Evolutionary conservation across 768 basidiomycete species (phyloP).

Genomic region (Termitomyces sp.): DNA sequence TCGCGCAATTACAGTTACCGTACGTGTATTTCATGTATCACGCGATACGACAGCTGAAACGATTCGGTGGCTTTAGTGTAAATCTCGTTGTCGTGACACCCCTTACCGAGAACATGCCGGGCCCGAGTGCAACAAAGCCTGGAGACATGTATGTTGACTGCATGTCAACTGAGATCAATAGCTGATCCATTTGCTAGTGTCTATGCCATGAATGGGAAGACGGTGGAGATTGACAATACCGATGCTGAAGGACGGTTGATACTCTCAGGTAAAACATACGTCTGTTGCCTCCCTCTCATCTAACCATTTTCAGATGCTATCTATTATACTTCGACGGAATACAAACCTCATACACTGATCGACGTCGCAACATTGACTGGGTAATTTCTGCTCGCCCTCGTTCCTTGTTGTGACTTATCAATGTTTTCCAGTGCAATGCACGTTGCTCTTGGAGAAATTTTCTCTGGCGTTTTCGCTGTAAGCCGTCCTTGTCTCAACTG

Average conservation of each 20-base stretch:
- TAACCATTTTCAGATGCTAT: slow-evolving; percentile 56
- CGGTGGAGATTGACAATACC: slow-evolving; percentile 84
- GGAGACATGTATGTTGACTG: slow-evolving; percentile 66
- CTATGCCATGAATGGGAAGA: slow-evolving; percentile 87
- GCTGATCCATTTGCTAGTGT: slow-evolving; percentile 36
- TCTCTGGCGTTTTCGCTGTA: slow-evolving; percentile 77
- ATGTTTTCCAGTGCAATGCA: slow-evolving; percentile 52
- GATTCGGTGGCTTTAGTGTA: slow-evolving; percentile 39
- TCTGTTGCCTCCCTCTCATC: not conserved
- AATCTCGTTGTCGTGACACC: slow-evolving; percentile 74
- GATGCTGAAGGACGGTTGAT: slow-evolving; percentile 81
- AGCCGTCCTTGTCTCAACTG: slow-evolving; percentile 13
- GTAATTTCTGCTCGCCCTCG: slow-evolving; percentile 27
- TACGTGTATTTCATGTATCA: slow-evolving; percentile 31
- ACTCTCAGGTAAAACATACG: slow-evolving; percentile 50
- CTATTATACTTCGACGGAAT: slow-evolving; percentile 74
- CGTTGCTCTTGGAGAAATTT: slow-evolving; percentile 72
- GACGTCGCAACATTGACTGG: slow-evolving; percentile 88
- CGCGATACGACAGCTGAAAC: not conserved
- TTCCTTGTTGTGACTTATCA: not conserved
- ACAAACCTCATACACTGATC: slow-evolving; percentile 77
- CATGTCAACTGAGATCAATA: not conserved
- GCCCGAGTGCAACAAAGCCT: slow-evolving; percentile 69
- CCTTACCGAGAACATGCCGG: slow-evolving; percentile 85
- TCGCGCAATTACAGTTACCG: slow-evolving; percentile 82